Evolutionary conservation across 2,329 filamentous ascomycete species (phyloP), one percentile per base, ranked within the genome.

Genomic region (Clathrospora elynae): DNA sequence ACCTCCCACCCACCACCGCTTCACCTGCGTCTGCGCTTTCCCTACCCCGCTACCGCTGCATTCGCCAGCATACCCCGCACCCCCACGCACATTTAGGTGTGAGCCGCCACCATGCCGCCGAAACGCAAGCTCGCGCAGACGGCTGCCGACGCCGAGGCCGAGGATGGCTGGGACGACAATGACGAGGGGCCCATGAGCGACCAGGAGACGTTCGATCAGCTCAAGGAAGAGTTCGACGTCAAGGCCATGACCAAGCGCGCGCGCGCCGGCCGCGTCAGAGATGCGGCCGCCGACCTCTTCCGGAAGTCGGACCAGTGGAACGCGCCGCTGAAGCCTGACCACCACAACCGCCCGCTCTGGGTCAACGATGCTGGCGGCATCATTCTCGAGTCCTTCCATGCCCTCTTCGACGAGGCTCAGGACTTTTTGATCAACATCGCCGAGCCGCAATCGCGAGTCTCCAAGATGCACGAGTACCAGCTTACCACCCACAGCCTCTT

Each of bases 391-490:
- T 95, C 90, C 59, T 97, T 96, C 74, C 92, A 88, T 37, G 88
- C 91, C 2, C 77, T 93, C 42, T 90, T 92, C 43, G 81, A 86
- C 43, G 86, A 91, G 62, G 92, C 90, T 0, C 90, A 96, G 66
- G 90, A 96, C 68, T 96, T 99, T 67, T 77, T 99, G 46, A 96
- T 95, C 60, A 96, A 93, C 32, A 92, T 99, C 57, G 89, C 92
- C 51, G 92, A 99, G 73, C 93, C 92, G 12, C 78, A 92, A 46
- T 96, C 91, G 23, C 84, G 92, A 46, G 92, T 93, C 44, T 87
- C 85, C 4, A 92, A 90, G 64, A 82, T 97, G 52, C 93, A 97
- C 75, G 92, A 99, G 72, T 97, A 97, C 71, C 82, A 85, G 42
- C 80, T 99, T 60, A 96, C 90, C 2, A 85, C 88, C 16, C 91